These are phyloP conservation scores for Prillingera fragicola DNA, from an alignment of 1,284 basidiomycete genomes.

Conservation along the genomic window DNA sequence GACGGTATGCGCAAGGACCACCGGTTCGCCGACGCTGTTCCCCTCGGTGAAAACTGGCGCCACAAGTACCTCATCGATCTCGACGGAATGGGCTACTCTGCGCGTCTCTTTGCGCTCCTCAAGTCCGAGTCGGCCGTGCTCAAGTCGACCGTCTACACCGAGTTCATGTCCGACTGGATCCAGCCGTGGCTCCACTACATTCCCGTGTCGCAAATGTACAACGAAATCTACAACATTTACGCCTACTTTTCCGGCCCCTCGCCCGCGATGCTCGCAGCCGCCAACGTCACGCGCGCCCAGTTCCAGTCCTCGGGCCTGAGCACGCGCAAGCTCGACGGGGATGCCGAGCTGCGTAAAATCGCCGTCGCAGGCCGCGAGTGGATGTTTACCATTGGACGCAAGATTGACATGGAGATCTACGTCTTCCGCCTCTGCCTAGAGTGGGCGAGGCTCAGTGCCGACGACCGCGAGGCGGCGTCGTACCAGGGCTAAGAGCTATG, in stretches of 20 bases:
- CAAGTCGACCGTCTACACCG: constrained; percentile 82
- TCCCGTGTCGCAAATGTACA: constrained; percentile 75
- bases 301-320: constrained; percentile 43
- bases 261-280: constrained; percentile 55
- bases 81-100: constrained; percentile 93
- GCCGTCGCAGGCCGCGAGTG: constrained; percentile 82
- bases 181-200: constrained; percentile 76
- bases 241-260: constrained; percentile 83
- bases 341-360: constrained; percentile 69
- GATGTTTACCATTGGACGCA: constrained; percentile 73
- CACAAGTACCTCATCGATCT: constrained; percentile 89
- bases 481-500: constrained; percentile 29
- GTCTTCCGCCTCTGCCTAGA: constrained; percentile 81
- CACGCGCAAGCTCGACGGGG: constrained; percentile 57
- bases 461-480: constrained; percentile 68
- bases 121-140: constrained; percentile 71
- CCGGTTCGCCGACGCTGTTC: constrained; percentile 69
- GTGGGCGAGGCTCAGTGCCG: constrained; percentile 75
- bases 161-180: constrained; percentile 67
- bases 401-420: constrained; percentile 80
- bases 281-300: constrained; percentile 47
- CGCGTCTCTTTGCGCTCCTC: constrained; percentile 71
- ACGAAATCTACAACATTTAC: constrained; percentile 85
- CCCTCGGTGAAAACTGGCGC: constrained; percentile 78
- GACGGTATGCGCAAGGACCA: constrained; percentile 62